phyloP scores from a whole-genome alignment of 2,329 filamentous ascomycete genomes.

The Lecanosticta acicola region DNA sequence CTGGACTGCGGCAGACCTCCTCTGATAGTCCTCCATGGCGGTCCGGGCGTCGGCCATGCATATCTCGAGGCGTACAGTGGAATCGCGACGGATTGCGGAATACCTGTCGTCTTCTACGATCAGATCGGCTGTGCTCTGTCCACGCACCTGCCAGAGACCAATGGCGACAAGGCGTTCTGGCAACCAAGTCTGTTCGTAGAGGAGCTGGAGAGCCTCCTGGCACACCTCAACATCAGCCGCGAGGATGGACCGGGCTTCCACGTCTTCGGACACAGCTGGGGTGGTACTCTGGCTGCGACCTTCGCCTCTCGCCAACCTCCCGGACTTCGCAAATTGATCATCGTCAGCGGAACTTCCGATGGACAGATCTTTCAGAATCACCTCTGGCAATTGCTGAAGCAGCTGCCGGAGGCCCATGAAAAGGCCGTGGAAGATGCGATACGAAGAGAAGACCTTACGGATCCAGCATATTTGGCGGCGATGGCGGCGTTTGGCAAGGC shows the following conservation, averaged over 20 bases:
- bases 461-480: neutral
- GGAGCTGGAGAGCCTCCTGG: conserved; percentile 45
- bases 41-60: conserved; percentile 1
- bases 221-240: conserved; percentile 27
- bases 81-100: conserved; percentile 16
- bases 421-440: neutral
- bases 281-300: conserved; percentile 42
- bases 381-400: neutral
- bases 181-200: conserved; percentile 38
- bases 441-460: neutral
- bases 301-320: conserved; percentile 33
- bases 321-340: conserved; percentile 33
- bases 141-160: conserved; percentile 42
- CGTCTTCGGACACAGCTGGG: conserved; percentile 46
- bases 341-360: neutral
- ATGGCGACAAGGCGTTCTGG: conserved; percentile 42
- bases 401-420: neutral
- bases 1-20: neutral
- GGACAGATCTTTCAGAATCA: neutral
- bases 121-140: conserved; percentile 45
- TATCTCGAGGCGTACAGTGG: neutral
- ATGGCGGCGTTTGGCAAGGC: neutral
- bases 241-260: conserved; percentile 26
- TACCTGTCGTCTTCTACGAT: conserved; percentile 47
- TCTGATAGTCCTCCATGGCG: conserved; percentile 4